Conservation (phyloP, 2,329 filamentous ascomycete species). For the Catunica adiposa region DNA sequence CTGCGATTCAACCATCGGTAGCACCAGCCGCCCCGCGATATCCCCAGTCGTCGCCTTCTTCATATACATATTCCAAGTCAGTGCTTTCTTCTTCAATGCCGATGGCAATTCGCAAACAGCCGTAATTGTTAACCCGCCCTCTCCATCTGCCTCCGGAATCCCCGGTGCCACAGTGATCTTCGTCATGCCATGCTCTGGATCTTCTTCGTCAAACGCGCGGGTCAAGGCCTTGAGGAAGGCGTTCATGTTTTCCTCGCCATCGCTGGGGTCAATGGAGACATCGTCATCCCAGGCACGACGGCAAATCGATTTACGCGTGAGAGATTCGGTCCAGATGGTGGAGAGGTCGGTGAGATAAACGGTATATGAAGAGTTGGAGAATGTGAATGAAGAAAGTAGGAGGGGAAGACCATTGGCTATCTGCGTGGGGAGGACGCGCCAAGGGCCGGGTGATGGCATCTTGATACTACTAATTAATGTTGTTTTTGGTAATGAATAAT, state of each 20-base stretch:
- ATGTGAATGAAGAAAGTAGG: slow-evolving; percentile 45
- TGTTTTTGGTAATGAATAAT: no score
- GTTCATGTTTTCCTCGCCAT: slow-evolving; percentile 48
- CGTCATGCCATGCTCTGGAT: slow-evolving; percentile 28
- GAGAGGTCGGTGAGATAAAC: slow-evolving; percentile 55
- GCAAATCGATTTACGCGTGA: slow-evolving; percentile 46
- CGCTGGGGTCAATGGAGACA: slow-evolving; percentile 57
- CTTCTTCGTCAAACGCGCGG: slow-evolving; percentile 32
- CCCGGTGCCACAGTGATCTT: slow-evolving; percentile 27
- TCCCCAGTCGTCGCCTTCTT: slow-evolving; percentile 26
- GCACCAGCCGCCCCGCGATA: slow-evolving; percentile 32
- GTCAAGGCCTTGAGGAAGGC: slow-evolving; percentile 50
- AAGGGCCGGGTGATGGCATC: slow-evolving; percentile 24
- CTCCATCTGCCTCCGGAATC: slow-evolving; percentile 2
- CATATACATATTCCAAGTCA: slow-evolving; percentile 51
- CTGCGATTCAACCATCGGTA: slow-evolving; percentile 35
- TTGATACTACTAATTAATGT: neutral
- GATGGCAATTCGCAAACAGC: slow-evolving; percentile 48
- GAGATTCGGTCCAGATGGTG: slow-evolving; percentile 53
- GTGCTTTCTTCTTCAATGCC: slow-evolving; percentile 29
- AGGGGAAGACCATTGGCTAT: slow-evolving; percentile 32
- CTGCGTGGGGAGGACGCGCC: slow-evolving; percentile 32
- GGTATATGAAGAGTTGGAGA: slow-evolving; percentile 40
- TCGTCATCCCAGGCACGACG: slow-evolving; percentile 43
- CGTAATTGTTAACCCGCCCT: slow-evolving; percentile 30